Base-by-base conservation (phyloP, 306 rosid genomes). In the Cajanus cajan region DNA sequence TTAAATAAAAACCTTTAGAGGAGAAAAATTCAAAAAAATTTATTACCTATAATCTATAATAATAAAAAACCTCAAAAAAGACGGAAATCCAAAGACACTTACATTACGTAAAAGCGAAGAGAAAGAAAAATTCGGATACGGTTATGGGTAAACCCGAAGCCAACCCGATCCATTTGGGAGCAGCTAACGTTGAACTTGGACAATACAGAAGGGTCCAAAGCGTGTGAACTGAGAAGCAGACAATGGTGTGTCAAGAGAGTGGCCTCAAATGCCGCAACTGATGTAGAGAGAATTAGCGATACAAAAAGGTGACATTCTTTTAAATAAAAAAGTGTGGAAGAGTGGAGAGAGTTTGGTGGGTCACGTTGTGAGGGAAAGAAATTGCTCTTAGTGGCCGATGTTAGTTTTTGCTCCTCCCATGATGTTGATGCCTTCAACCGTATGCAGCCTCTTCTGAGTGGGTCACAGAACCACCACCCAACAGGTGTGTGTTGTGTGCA, bases 301-400 rank as follows among this genome's bases (percentile, higher is more conserved):
- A 47, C 58, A 58, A 40, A 72, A 57, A 74, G 80, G 69, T 31
- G 4, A 52, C 85, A 66, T 61, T 64, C 5, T 47, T 47, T 5
- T 14, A 15, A 18, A 14, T 40, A n/a, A n/a, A n/a, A n/a, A n/a
- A n/a, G 57, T 79, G 87, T 66, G 80, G 88, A 85, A 85, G 78
- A 82, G 79, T 83, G 86, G 88, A 85, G 81, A 79, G 81, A 79
- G 16, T 24, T 45, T 76, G 79, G 88, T 87, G 89, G 85, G 89
- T 86, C 85, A 77, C 52, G 18, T 47, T 36, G 58, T 47, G 78
- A 18, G 37, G 10, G 52, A 33, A 31, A 14, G 3, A 57, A 63
- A 51, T 59, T 64, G 57, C 51, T 85, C 55, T 74, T 61, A 85
- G 82, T 83, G 93, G 83, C 76, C 82, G 73, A 84, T 80, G 73